Conservation (phyloP, 176 grass and related monocot genomes). For the Pontederia paniculata region DNA sequence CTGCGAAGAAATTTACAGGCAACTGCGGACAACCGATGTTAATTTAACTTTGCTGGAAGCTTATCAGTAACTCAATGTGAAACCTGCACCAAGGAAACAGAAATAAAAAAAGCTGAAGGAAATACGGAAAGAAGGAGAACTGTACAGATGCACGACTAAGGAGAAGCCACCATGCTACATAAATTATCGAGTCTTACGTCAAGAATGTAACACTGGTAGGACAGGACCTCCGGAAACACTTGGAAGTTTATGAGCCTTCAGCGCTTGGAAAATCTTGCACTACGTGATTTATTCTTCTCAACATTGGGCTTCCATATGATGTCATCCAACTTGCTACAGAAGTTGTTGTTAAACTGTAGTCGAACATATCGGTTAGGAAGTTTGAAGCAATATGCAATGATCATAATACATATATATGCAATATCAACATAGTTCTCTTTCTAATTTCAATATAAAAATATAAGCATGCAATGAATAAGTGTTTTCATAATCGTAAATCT, state of each 20-base stretch:
- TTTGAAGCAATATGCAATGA: too few species aligned
- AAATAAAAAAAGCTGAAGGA: too few species aligned
- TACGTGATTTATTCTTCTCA: conserved; percentile 66
- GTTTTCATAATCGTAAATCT: too few species aligned
- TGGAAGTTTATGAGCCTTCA: neutral
- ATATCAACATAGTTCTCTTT: too few species aligned
- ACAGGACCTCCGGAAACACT: neutral
- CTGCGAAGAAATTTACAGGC: too few species aligned
- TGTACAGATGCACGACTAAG: neutral
- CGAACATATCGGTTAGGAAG: neutral
- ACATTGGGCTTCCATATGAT: conserved; percentile 60
- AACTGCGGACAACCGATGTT: too few species aligned
- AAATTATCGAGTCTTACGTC: neutral
- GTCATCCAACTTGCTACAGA: conserved; percentile 76
- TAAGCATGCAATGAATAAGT: too few species aligned
- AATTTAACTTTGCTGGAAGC: too few species aligned
- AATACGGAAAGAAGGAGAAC: neutral
- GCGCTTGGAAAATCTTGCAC: conserved; percentile 31
- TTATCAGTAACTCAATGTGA: too few species aligned
- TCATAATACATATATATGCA: too few species aligned
- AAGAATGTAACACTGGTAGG: neutral
- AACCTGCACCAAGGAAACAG: too few species aligned
- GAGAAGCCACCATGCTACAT: neutral
- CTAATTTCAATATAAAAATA: too few species aligned
- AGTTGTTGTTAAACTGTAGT: conserved; percentile 69